These are phyloP conservation scores for Clarireedia paspali DNA, from an alignment of 2,329 filamentous ascomycete species.

Conservation along the genomic window DNA sequence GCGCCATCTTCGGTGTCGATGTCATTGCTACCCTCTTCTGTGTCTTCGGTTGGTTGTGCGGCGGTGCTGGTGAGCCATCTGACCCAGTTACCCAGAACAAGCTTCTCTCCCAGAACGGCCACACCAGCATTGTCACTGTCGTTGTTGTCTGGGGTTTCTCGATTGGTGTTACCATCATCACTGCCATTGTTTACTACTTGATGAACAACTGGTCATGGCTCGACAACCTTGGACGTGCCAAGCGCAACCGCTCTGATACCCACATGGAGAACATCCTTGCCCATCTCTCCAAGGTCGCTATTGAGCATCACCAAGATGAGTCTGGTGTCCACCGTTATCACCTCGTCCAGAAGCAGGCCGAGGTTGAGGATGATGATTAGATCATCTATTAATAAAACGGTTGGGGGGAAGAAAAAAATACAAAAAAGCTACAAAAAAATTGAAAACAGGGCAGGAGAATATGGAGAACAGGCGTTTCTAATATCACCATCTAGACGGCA, in stretches of 20 bases:
- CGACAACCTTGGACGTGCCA: constrained; percentile 55
- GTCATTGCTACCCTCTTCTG: constrained; percentile 65
- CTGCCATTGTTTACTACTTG: constrained; percentile 57
- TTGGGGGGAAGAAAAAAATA: not conserved
- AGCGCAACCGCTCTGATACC: constrained; percentile 53
- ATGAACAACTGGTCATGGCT: constrained; percentile 52
- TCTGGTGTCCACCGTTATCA: constrained; percentile 8
- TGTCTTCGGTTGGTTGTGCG: constrained; percentile 67
- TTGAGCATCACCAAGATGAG: constrained; percentile 44
- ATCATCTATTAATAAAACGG: not conserved
- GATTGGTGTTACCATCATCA: constrained; percentile 58
- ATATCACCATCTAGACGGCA: constrained; percentile 2
- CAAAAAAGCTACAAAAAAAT: constrained; percentile 5
- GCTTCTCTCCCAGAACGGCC: constrained; percentile 33
- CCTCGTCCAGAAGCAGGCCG: constrained; percentile 6
- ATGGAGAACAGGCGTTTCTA: constrained; percentile 8
- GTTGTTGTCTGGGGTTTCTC: constrained; percentile 59
- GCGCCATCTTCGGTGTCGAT: constrained; percentile 65
- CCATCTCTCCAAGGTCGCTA: constrained; percentile 55
- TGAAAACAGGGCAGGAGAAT: constrained; percentile 1
- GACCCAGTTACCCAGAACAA: constrained; percentile 31
- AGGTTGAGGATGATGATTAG: constrained; percentile 12
- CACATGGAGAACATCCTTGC: constrained; percentile 59
- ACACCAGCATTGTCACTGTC: constrained; percentile 49
- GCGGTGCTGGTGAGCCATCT: constrained; percentile 34